Conservation (phyloP, 805 yeast genomes). For the Zygotorulaspora florentina region DNA sequence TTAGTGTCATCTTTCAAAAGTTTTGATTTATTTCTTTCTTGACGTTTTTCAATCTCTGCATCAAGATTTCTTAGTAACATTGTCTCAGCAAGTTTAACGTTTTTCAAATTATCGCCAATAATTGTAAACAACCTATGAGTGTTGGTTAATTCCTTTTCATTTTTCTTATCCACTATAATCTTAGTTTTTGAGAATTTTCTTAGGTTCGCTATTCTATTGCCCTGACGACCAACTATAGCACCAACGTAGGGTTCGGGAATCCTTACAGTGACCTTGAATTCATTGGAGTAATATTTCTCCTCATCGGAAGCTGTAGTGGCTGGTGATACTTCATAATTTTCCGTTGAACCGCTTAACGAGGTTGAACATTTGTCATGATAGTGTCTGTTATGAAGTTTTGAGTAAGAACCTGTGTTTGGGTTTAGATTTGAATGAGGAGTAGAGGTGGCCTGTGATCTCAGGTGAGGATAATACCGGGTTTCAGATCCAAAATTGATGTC, state of each 20-base stretch:
- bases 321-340: slow-evolving; percentile 1
- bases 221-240: slow-evolving; percentile 82
- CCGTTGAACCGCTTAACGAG: background rate
- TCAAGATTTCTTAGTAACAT: slow-evolving; percentile 55
- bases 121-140: slow-evolving; percentile 58
- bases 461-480: slow-evolving; percentile 57
- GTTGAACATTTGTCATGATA: background rate
- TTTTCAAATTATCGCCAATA: slow-evolving; percentile 45
- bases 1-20: slow-evolving; percentile 4
- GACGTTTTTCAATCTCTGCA: slow-evolving; percentile 52
- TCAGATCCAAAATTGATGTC: slow-evolving; percentile 22
- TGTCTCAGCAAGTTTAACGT: slow-evolving; percentile 55
- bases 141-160: slow-evolving; percentile 43
- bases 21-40: slow-evolving; percentile 18
- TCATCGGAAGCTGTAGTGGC: slow-evolving; percentile 4
- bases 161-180: slow-evolving; percentile 68
- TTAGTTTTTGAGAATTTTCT: slow-evolving; percentile 74
- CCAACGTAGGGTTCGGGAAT: slow-evolving; percentile 85
- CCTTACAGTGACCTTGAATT: slow-evolving; percentile 18
- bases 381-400: slow-evolving; percentile 19
- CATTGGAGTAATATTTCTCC: slow-evolving; percentile 6
- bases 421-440: background rate
- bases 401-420: slow-evolving; percentile 17
- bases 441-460: slow-evolving; percentile 36
- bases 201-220: slow-evolving; percentile 80